Conservation (phyloP, 2,329 filamentous ascomycete species). For the Colletotrichum shisoi region DNA sequence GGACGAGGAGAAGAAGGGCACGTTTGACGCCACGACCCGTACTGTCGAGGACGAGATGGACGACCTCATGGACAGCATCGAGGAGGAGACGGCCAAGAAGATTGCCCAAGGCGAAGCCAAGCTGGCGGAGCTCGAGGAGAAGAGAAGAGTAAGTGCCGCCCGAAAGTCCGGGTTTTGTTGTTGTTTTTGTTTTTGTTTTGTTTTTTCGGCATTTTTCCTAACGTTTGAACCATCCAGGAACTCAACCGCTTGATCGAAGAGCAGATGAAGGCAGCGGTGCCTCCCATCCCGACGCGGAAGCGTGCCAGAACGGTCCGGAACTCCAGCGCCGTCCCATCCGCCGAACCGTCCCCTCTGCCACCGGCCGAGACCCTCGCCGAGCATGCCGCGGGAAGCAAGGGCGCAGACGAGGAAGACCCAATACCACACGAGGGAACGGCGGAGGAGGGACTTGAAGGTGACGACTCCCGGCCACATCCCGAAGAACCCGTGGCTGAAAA, state of each 20-base stretch:
- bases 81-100: slow-evolving; percentile 45
- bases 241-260: slow-evolving; percentile 56
- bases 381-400: not conserved
- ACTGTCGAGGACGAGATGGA: slow-evolving; percentile 51
- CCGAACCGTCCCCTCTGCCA: slow-evolving; percentile 27
- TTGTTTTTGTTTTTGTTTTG: too few species aligned
- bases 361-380: not conserved
- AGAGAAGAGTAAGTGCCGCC: slow-evolving; percentile 43
- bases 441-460: slow-evolving; percentile 22
- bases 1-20: slow-evolving; percentile 46
- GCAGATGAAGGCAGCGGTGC: slow-evolving; percentile 49
- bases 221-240: slow-evolving; percentile 45
- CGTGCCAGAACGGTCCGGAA: slow-evolving; percentile 31
- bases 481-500: slow-evolving; percentile 37
- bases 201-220: slow-evolving; percentile 15
- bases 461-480: slow-evolving; percentile 34
- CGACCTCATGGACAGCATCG: slow-evolving; percentile 47
- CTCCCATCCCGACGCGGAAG: slow-evolving; percentile 42
- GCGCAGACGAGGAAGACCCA: not conserved
- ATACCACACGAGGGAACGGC: not conserved
- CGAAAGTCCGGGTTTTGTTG: too few species aligned
- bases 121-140: slow-evolving; percentile 48
- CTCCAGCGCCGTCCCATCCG: not conserved
- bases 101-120: slow-evolving; percentile 47
- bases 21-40: slow-evolving; percentile 45